Evolutionary conservation across 768 basidiomycete genomes (phyloP), one percentile per base, ranked within the genome.

Genomic region (Gymnopilus dilepis): DNA sequence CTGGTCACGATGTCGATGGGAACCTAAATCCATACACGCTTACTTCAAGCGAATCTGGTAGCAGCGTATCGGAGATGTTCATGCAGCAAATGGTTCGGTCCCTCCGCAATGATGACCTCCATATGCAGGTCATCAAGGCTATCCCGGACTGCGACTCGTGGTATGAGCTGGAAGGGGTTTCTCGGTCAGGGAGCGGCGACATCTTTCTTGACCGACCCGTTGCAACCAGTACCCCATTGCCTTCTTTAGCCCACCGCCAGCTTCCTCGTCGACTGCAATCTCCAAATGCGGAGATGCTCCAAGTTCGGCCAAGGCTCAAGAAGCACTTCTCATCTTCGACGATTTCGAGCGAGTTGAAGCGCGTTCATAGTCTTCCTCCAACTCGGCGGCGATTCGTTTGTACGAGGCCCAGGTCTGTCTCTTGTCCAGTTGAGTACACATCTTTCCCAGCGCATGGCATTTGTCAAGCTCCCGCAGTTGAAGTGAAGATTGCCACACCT

Each of bases 341-440:
- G 3, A 69, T 71, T n/a, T 71, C 69, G 12, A 72, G 70, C 56
- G 65, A 63, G 43, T 59, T 71, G 19, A 71, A 68, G 50, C 58
- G 64, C 17, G 48, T 8, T 51, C 52, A 24, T 19, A 54, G 52
- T n/a, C 15, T n/a, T 54, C 52, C 37, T n/a, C 22, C 3, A 15
- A 22, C 4, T 9, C 33, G 52, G 22, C 26, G 34, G 12, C 38
- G 38, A 6, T 9, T 38, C 26, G 21, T 28, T 24, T 34, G 21
- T 9, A 6, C 37, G 15, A 37, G 52, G 19, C 34, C 52, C 4
- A 37, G 52, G 22, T 54, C 52, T 3, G 52, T 26, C 8, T 54
- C 52, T 4, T 54, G 52, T 17, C 52, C 52, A 3, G 26, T 22
- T 3, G 37, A 0, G 6, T 40, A 22, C 9, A 50, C 6, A 6